Evolutionary conservation across 2,329 filamentous ascomycete species (phyloP), one percentile per base, ranked within the genome.

Genomic region (Aspergillus pseudoterreus): DNA sequence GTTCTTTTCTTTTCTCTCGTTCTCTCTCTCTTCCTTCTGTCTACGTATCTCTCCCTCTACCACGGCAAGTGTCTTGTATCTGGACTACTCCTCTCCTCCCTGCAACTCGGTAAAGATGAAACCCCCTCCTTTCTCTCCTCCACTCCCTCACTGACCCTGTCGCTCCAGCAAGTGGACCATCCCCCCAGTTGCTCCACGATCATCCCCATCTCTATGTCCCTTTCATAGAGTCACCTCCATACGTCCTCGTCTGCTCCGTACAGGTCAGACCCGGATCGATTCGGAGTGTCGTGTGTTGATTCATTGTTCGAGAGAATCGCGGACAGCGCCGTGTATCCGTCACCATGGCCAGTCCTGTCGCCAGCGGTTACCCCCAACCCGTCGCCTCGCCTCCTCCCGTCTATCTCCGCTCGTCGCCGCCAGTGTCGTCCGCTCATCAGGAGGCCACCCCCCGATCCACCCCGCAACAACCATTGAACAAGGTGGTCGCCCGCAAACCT

Each of bases 381-480:
- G 59, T 70, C 35, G 68, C 73, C 35, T 69, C 72, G 61, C 73
- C 73, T 54, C 67, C 72, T n/a, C 70, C 72, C 24, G 72, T 72
- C 54, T 75, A 75, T 57, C 63, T 74, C 55, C 63, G 67, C 55
- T 67, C 71, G 45, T 68, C 71, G 49, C 63, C 69, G 54, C 64
- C 69, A 33, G 57, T 64, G 36, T 57, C 61, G 44, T 47, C 60
- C 45, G 57, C 52, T 14, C 55, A 43, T 24, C 58, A 58, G 50
- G 62, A 58, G 53, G 43, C 52, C 35, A 57, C 57, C 14, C 63
- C 65, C 45, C 63, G 60, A 47, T 58, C 60, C 36, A 60, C 57
- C 15, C 57, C 63, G 3, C 52, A 59, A 39, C 56, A 45, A 12
- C 59, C 59, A 17, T 49, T 55, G 43, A 60, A 47, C 19, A 54